Conservation (phyloP, 2,329 filamentous ascomycete genomes). For the Huntiella bhutanensis region DNA sequence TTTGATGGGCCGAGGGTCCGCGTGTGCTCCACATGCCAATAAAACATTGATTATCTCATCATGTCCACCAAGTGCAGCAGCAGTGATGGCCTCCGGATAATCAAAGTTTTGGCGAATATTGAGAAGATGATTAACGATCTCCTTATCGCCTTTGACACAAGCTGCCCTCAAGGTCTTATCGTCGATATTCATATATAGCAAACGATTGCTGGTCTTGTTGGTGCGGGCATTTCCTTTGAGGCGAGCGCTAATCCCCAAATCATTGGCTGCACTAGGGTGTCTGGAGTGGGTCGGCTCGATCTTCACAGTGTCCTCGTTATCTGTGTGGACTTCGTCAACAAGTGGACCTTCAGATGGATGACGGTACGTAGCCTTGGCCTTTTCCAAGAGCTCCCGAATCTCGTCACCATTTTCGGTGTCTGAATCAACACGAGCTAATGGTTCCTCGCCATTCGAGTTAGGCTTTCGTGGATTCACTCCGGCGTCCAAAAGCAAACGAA, state of each 20-base stretch:
- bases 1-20: conserved; percentile 48
- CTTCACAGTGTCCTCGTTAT: conserved; percentile 31
- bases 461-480: conserved; percentile 83
- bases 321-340: conserved; percentile 14
- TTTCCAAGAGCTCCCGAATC: conserved; percentile 39
- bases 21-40: conserved; percentile 46
- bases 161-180: conserved; percentile 42
- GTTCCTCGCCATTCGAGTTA: conserved; percentile 84
- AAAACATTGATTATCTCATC: conserved; percentile 68
- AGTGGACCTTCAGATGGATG: conserved; percentile 7
- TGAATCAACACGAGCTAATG: conserved; percentile 61
- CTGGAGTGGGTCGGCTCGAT: conserved; percentile 20
- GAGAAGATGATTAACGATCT: conserved; percentile 40
- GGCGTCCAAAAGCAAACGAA: conserved; percentile 63
- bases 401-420: conserved; percentile 62
- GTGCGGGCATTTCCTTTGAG: conserved; percentile 37
- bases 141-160: conserved; percentile 40
- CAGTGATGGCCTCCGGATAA: conserved; percentile 75
- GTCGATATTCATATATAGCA: conserved; percentile 43
- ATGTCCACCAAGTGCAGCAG: conserved; percentile 81
- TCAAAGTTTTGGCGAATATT: conserved; percentile 41
- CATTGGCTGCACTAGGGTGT: conserved; percentile 21
- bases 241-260: conserved; percentile 20
- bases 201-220: conserved; percentile 44
- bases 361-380: conserved; percentile 9